Evolutionary conservation across 208 protist species (phyloP).

Genomic region (Chromosphaera perkinsii): DNA sequence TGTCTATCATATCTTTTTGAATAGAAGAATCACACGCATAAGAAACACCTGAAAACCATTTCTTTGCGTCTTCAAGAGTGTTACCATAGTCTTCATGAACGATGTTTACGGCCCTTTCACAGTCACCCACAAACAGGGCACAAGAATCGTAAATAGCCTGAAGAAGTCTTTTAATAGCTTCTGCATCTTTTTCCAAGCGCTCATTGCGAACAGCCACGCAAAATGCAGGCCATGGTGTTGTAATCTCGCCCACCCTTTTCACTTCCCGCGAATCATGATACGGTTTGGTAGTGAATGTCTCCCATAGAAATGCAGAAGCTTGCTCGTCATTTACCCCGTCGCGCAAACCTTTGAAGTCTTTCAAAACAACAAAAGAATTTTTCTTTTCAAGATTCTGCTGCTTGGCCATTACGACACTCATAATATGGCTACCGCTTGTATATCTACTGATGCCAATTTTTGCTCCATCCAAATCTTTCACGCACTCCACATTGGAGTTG

Average conservation of each 20-base stretch:
- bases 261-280: conserved; percentile 24
- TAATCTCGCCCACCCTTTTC: conserved; percentile 19
- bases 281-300: conserved; percentile 37
- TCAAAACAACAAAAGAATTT: conserved; percentile 12
- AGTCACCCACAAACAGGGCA: background rate
- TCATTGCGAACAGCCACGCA: conserved; percentile 7
- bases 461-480: conserved; percentile 29
- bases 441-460: conserved; percentile 30
- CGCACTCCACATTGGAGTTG: background rate
- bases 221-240: conserved; percentile 36
- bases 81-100: background rate
- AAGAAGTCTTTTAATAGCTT: background rate
- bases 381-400: background rate
- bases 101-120: background rate
- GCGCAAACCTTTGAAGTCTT: conserved; percentile 20
- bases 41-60: conserved; percentile 1
- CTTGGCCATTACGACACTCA: conserved; percentile 26
- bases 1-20: no score
- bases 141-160: background rate
- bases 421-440: conserved; percentile 31
- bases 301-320: conserved; percentile 33
- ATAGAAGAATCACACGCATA: no score
- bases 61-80: conserved; percentile 9
- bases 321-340: background rate
- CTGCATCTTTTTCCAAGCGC: background rate